Evolutionary conservation across 1,284 basidiomycete genomes (phyloP), one percentile per base, ranked within the genome.

Genomic region (Salmacisia buchloeana): DNA sequence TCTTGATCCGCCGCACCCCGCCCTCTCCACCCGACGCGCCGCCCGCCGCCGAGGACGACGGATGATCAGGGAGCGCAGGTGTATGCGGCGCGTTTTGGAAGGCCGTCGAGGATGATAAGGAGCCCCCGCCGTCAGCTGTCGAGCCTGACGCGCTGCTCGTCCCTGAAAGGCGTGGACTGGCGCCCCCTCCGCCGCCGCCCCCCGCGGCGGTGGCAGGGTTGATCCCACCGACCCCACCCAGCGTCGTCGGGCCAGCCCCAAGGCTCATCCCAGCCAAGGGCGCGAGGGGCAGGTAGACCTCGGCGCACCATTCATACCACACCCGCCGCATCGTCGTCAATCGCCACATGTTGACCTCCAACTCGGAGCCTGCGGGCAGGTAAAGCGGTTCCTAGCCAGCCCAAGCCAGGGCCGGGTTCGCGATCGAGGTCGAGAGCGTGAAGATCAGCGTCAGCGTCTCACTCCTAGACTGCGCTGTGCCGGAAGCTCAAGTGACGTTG

Each of bases 241-340:
- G 25, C 25, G 59, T 35, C 58, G 38, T 25, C 57, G 27, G 63
- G 15, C 27, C 54, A 27, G n/a, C 38, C 23, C 36, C 54, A 7
- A 23, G 23, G n/a, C n/a, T n/a, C n/a, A n/a, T n/a, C n/a, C n/a
- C n/a, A n/a, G n/a, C n/a, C 33, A 59, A 33, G 10, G n/a, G 58
- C 35, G 76, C 69, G 35, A 82, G 66, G 4, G 88, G 86, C 43
- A 97, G 83, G 83, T 90, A 97, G 2, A 89, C 88, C 75, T 97
- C 93, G 0, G 92, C 93, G 74, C 88, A 88, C 96, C 96, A 99
- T 81, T 98, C 96, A 82, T 97, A 98, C 96, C 96, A 99, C 7
- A 99, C 92, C 73, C 89, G 86, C 34, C 87, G 85, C 66, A 88
- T 71, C 13, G 70, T 67, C 1, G 92, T 93, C 63, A 97, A 82